Conservation (phyloP, 139 green algal genomes). For the Tetradesmus lagerheimii region DNA sequence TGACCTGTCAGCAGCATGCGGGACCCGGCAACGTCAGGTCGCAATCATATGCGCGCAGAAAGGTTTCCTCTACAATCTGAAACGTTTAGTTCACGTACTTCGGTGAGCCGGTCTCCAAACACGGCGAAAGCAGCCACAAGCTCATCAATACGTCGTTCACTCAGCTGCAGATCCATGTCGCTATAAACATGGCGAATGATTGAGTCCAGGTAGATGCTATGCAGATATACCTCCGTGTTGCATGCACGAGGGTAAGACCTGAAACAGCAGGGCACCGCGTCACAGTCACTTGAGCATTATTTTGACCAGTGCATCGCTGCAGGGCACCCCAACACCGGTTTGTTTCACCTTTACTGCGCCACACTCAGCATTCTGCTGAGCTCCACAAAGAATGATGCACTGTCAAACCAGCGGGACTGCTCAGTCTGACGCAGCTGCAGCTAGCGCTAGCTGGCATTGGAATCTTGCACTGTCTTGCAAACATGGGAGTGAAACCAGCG, state of each 20-base stretch:
- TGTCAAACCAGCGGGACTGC: not conserved
- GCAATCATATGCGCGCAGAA: not conserved
- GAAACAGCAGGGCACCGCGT: not conserved
- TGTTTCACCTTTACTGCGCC: no score
- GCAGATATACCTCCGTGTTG: no score
- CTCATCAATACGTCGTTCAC: not conserved
- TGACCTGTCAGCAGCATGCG: not conserved
- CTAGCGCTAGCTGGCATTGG: no score
- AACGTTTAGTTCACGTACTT: constrained; percentile 2
- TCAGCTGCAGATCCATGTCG: not conserved
- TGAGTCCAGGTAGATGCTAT: no score
- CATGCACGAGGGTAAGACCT: not conserved
- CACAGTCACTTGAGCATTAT: no score
- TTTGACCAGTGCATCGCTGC: no score
- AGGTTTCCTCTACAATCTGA: no score
- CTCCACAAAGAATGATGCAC: not conserved
- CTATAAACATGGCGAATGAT: not conserved
- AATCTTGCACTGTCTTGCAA: no score
- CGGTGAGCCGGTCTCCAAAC: not conserved
- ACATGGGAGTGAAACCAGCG: no score
- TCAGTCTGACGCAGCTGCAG: not conserved
- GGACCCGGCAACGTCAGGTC: not conserved
- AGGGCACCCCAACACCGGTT: no score
- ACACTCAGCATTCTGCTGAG: no score
- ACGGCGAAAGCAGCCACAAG: constrained; percentile 10